Evolutionary conservation across 116 monocot species (phyloP).

Genomic region (Dioscorea cayenensis): DNA sequence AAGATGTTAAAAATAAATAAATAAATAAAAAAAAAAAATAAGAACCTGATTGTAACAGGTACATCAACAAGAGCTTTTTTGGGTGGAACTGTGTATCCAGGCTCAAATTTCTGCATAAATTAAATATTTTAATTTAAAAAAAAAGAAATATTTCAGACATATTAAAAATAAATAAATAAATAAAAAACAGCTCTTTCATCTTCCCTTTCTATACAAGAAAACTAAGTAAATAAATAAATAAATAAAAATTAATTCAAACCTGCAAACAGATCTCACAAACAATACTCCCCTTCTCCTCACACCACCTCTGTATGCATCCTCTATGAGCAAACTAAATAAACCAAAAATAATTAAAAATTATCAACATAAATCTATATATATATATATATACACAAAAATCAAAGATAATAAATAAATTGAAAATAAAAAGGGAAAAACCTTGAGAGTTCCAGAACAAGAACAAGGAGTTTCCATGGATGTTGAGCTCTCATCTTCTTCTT

Average conservation of each 20-base stretch:
- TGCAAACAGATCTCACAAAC: conserved; percentile 88
- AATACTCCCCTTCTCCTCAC: conserved; percentile 88
- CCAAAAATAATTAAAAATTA: neutral
- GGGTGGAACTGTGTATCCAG: conserved; percentile 18
- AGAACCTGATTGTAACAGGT: conserved; percentile 36
- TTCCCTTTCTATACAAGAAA: neutral
- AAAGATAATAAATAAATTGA: too few relatives aligned
- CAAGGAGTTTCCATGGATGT: conserved; percentile 59
- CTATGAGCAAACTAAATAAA: conserved; percentile 84
- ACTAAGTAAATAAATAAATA: neutral
- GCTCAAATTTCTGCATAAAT: conserved; percentile 39
- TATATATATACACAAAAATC: too few relatives aligned
- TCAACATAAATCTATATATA: too few relatives aligned
- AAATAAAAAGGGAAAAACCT: conserved; percentile 24
- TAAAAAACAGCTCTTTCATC: neutral
- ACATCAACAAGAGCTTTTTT: conserved; percentile 34
- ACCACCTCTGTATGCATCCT: conserved; percentile 89
- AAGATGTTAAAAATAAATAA: neutral
- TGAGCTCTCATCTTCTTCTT: conserved; percentile 46
- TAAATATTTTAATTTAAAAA: too few relatives aligned
- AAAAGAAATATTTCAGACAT: neutral
- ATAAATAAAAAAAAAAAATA: neutral
- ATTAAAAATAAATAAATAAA: neutral
- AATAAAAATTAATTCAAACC: conserved; percentile 24
- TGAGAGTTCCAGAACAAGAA: conserved; percentile 63